Evolutionary conservation across 176 grass and related monocot genomes (phyloP).

Genomic region (Bromus sterilis): DNA sequence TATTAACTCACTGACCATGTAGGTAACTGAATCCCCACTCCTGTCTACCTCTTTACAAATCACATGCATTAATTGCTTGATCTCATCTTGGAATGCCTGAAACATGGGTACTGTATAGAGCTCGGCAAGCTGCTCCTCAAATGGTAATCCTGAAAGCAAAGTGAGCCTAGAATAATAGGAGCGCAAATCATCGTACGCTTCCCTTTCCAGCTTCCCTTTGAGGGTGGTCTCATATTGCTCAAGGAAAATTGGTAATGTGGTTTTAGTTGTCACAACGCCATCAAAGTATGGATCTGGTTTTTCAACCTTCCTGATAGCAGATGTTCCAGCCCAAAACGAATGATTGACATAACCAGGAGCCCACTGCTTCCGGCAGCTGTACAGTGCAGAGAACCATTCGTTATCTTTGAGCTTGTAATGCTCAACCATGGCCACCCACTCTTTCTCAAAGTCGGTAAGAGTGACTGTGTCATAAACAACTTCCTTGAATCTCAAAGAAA

Average conservation of each 20-base stretch:
- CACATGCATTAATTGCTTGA: constrained; percentile 88
- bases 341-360: constrained; percentile 77
- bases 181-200: constrained; percentile 85
- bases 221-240: constrained; percentile 66
- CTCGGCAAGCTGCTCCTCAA: constrained; percentile 82
- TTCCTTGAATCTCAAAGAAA: constrained; percentile 65
- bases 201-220: constrained; percentile 74
- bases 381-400: constrained; percentile 66
- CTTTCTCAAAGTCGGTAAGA: constrained; percentile 70
- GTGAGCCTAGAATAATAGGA: constrained; percentile 81
- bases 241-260: constrained; percentile 69
- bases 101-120: constrained; percentile 84
- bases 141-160: constrained; percentile 66
- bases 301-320: constrained; percentile 65
- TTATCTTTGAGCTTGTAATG: constrained; percentile 75
- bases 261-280: constrained; percentile 61
- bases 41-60: constrained; percentile 64
- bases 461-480: constrained; percentile 79
- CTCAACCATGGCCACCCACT: constrained; percentile 67
- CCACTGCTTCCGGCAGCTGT: constrained; percentile 71
- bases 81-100: constrained; percentile 83
- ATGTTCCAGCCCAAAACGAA: constrained; percentile 82
- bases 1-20: constrained; percentile 64
- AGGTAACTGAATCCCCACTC: constrained; percentile 56
- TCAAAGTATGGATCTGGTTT: constrained; percentile 82